Evolutionary conservation across 176 grass and related monocot species (phyloP).

Genomic region (Urochloa ruziziensis): DNA sequence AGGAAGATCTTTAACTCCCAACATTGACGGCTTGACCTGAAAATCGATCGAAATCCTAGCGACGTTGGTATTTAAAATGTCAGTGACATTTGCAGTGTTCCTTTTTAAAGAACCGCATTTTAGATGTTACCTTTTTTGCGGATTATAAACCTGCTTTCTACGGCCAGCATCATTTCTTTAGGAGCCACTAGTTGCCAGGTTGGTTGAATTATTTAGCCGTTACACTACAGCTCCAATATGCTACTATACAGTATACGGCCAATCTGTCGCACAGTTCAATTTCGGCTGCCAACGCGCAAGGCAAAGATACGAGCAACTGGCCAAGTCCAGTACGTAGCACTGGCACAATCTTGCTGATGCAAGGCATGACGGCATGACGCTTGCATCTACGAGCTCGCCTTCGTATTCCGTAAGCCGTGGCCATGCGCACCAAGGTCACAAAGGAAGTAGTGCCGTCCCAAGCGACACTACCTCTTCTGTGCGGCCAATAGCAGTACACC

Average conservation of each 20-base stretch:
- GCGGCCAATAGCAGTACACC: not conserved
- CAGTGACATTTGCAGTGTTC: not conserved
- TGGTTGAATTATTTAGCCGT: not conserved
- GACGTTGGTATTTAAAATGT: not conserved
- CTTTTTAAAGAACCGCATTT: too few relatives aligned
- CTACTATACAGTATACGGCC: too few relatives aligned
- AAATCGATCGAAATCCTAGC: not conserved
- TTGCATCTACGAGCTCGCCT: not conserved
- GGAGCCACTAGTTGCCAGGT: not conserved
- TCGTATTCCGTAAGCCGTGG: not conserved
- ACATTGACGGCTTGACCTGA: too few relatives aligned
- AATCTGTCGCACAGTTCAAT: not conserved
- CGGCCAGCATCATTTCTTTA: not conserved
- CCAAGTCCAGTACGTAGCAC: not conserved
- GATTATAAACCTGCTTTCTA: not conserved
- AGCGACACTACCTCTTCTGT: not conserved
- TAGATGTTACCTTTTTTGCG: not conserved
- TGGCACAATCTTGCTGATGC: not conserved
- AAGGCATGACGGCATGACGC: slow-evolving; percentile 1
- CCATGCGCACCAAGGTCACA: not conserved
- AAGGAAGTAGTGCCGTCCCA: not conserved
- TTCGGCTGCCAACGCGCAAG: not conserved
- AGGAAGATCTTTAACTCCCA: too few relatives aligned
- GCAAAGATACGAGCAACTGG: too few relatives aligned
- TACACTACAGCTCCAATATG: not conserved